A percentile compares a stretch with the other conserved stretches of the same genome.
Conservation (phyloP, 805 yeast species). For the Yamadazyma takamatsuzukensis region DNA sequence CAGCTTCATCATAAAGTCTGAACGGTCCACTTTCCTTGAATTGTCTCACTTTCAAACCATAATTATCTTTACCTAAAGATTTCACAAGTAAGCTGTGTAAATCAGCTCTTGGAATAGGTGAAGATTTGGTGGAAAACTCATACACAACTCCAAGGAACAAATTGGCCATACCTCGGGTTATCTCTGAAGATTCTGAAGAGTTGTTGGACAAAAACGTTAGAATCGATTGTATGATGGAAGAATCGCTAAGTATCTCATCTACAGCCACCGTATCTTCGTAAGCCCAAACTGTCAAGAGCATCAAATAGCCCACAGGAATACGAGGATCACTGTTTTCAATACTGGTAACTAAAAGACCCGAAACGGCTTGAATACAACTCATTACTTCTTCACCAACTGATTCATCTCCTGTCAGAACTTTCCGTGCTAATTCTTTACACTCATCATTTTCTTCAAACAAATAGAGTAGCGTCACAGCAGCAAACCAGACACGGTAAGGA, state of each 20-base stretch:
- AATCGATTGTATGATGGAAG: slow-evolving; percentile 62
- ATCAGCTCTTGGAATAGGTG: slow-evolving; percentile 61
- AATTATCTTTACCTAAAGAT: slow-evolving; percentile 78
- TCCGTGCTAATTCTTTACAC: slow-evolving; percentile 44
- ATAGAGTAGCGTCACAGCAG: slow-evolving; percentile 60
- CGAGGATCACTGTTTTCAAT: slow-evolving; percentile 65
- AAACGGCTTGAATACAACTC: slow-evolving; percentile 67
- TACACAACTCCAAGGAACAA: slow-evolving; percentile 72
- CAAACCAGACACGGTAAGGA: slow-evolving; percentile 87
- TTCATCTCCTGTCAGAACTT: slow-evolving; percentile 54
- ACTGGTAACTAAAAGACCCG: slow-evolving; percentile 68
- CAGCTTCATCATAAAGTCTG: slow-evolving; percentile 51
- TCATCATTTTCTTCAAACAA: slow-evolving; percentile 55
- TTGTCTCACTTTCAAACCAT: slow-evolving; percentile 66
- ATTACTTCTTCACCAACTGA: slow-evolving; percentile 66
- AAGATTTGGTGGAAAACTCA: slow-evolving; percentile 63
- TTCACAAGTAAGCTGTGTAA: slow-evolving; percentile 60
- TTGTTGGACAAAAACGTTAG: slow-evolving; percentile 54
- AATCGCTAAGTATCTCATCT: slow-evolving; percentile 67
- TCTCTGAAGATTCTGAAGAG: slow-evolving; percentile 46
- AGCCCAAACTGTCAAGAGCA: slow-evolving; percentile 71
- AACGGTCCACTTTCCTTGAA: slow-evolving; percentile 60
- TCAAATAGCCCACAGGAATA: slow-evolving; percentile 70
- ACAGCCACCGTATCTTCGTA: slow-evolving; percentile 76
- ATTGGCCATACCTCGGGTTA: slow-evolving; percentile 71